Evolutionary conservation across 2,329 filamentous ascomycete genomes (phyloP).

Genomic region (Colletotrichum limetticola): DNA sequence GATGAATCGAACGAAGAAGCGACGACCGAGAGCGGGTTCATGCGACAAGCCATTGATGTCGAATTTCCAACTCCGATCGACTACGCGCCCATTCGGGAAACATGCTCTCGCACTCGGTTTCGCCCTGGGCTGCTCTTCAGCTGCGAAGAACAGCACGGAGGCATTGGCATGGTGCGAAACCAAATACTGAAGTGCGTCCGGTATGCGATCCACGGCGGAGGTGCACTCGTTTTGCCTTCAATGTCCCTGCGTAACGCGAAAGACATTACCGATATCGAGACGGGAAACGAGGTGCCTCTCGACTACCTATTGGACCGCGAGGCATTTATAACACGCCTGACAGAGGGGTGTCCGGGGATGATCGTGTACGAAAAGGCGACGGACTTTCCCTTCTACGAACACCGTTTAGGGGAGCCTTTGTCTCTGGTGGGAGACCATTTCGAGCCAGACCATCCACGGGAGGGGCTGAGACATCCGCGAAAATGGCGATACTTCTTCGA

Average conservation of each 20-base stretch:
- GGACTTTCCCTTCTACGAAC: constrained; percentile 42
- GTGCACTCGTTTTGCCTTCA: constrained; percentile 47
- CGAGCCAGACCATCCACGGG: constrained; percentile 42
- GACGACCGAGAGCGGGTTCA: constrained; percentile 35
- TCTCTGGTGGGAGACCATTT: constrained; percentile 43
- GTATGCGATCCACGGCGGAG: constrained; percentile 51
- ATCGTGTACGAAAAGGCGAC: constrained; percentile 41
- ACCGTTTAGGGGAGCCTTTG: constrained; percentile 35
- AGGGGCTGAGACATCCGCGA: constrained; percentile 38
- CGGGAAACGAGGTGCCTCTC: constrained; percentile 40
- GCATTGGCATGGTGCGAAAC: constrained; percentile 52
- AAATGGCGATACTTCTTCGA: constrained; percentile 44
- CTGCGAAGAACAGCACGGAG: constrained; percentile 52
- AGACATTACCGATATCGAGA: constrained; percentile 45
- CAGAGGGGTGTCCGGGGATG: constrained; percentile 43
- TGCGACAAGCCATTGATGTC: constrained; percentile 42
- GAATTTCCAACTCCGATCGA: constrained; percentile 49
- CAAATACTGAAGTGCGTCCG: constrained; percentile 53
- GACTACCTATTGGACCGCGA: constrained; percentile 44
- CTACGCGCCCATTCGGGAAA: constrained; percentile 45
- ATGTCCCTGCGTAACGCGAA: constrained; percentile 47
- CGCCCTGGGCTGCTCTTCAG: constrained; percentile 49
- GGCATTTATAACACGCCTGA: constrained; percentile 39
- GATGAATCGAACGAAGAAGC: constrained; percentile 16
- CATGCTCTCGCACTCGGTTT: constrained; percentile 46